Conservation (phyloP, 2,329 filamentous ascomycete genomes). For the Pezicula radicicola region DNA sequence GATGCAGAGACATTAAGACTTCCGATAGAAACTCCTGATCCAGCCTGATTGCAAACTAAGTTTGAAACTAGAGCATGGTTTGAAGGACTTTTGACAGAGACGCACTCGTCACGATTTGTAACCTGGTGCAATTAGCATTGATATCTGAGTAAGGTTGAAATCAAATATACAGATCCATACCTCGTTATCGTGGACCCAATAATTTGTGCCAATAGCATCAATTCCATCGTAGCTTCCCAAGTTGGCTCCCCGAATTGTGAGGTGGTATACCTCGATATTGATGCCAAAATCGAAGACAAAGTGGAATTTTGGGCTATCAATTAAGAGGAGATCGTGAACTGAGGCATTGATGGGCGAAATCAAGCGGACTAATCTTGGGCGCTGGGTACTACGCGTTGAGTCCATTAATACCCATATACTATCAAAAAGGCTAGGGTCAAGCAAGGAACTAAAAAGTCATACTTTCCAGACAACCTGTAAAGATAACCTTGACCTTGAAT, state of each 20-base stretch:
- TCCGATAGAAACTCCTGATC: slow-evolving; percentile 34
- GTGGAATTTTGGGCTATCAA: slow-evolving; percentile 33
- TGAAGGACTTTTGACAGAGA: slow-evolving; percentile 34
- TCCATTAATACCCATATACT: background rate
- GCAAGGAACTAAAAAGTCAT: background rate
- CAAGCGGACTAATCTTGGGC: slow-evolving; percentile 23
- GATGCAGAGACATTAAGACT: slow-evolving; percentile 29
- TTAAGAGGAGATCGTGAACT: slow-evolving; percentile 29
- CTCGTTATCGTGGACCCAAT: slow-evolving; percentile 35
- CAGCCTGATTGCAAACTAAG: slow-evolving; percentile 33
- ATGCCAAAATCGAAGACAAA: slow-evolving; percentile 31
- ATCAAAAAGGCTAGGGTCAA: background rate
- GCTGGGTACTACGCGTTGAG: slow-evolving; percentile 13
- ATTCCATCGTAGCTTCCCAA: slow-evolving; percentile 35
- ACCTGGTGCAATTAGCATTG: slow-evolving; percentile 13
- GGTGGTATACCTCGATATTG: slow-evolving; percentile 34
- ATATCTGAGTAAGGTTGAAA: slow-evolving; percentile 1
- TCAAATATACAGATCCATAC: slow-evolving; percentile 1
- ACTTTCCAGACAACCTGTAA: slow-evolving; percentile 28
- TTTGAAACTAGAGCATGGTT: slow-evolving; percentile 33
- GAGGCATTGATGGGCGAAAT: slow-evolving; percentile 20
- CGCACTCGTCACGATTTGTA: slow-evolving; percentile 35
- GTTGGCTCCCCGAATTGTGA: slow-evolving; percentile 33
- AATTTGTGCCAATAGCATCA: slow-evolving; percentile 30
- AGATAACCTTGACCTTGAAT: slow-evolving; percentile 34